A percentile compares a stretch with the other conserved stretches of the same genome.
phyloP scores from a whole-genome alignment of 2,329 filamentous ascomycete genomes.

The Alternaria tenuissima region DNA sequence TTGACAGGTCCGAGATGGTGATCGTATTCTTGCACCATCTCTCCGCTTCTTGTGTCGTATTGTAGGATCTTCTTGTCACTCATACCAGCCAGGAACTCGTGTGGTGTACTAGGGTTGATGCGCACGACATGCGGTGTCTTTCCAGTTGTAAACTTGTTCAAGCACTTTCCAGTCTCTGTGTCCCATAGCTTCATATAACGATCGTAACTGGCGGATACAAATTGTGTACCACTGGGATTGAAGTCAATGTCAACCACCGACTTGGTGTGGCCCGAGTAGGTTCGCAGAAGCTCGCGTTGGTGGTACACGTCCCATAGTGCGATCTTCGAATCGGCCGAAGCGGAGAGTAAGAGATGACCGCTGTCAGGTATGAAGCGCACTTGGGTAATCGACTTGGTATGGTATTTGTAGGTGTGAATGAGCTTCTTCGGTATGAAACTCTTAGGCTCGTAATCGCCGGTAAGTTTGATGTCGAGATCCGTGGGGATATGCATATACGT shows the following conservation, averaged over 20 bases:
- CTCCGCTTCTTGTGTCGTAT: conserved; percentile 84
- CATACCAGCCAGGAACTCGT: conserved; percentile 96
- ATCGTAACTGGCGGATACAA: conserved; percentile 92
- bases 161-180: conserved; percentile 89
- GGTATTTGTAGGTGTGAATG: conserved; percentile 87
- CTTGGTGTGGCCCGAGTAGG: conserved; percentile 91
- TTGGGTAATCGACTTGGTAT: conserved; percentile 83
- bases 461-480: conserved; percentile 60
- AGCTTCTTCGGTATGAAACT: conserved; percentile 97
- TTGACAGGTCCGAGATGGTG: conserved; percentile 98
- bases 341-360: conserved; percentile 87
- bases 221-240: conserved; percentile 80
- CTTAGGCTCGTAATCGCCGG: conserved; percentile 79
- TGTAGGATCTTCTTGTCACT: conserved; percentile 99
- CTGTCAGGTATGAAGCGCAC: conserved; percentile 88
- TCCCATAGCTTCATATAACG: conserved; percentile 98
- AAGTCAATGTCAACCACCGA: conserved; percentile 90
- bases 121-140: conserved; percentile 94
- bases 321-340: conserved; percentile 88
- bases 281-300: conserved; percentile 83
- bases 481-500: conserved; percentile 98
- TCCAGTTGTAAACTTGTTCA: conserved; percentile 88
- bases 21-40: conserved; percentile 96
- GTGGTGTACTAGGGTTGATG: conserved; percentile 85
- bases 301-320: conserved; percentile 97